phyloP scores from a whole-genome alignment of 2,329 filamentous ascomycete genomes.

The Aureobasidium sp. region DNA sequence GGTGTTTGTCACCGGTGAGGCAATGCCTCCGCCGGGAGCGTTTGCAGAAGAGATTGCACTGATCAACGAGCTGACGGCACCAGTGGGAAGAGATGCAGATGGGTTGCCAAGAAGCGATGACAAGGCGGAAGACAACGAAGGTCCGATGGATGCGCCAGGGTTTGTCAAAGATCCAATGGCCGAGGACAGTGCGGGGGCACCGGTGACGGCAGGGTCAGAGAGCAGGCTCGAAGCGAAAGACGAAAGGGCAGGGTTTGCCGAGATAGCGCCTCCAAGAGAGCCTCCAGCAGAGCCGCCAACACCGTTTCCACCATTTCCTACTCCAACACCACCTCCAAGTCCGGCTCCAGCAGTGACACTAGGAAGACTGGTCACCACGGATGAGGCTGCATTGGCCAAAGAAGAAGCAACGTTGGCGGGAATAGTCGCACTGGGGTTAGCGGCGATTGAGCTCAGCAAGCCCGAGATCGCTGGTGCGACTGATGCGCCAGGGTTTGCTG shows the following conservation, averaged over 20 bases:
- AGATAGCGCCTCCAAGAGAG: not conserved
- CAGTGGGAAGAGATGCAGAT: not conserved
- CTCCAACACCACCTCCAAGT: not conserved
- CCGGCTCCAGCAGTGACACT: not conserved
- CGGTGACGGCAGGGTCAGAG: not conserved
- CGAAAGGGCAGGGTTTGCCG: not conserved
- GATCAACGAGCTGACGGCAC: not conserved
- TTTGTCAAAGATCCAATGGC: not conserved
- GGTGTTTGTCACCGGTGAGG: not conserved
- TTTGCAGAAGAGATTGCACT: not conserved
- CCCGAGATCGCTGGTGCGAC: not conserved
- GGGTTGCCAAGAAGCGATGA: constrained; percentile 6
- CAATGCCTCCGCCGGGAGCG: not conserved
- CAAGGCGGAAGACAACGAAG: constrained; percentile 3
- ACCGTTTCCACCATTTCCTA: not conserved
- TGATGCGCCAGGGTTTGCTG: not conserved
- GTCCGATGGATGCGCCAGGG: not conserved
- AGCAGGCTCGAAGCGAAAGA: not conserved
- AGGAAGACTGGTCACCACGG: not conserved
- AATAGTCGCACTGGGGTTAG: not conserved
- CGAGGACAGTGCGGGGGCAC: not conserved
- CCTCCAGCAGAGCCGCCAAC: not conserved
- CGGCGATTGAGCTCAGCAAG: not conserved
- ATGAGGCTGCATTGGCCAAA: not conserved
- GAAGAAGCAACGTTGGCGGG: not conserved